Percentiles rank a stretch among this genome's conserved stretches.
These are phyloP conservation scores for Phytomonas sp. DNA, from an alignment of 208 protist genomes.

Conservation along the genomic window DNA sequence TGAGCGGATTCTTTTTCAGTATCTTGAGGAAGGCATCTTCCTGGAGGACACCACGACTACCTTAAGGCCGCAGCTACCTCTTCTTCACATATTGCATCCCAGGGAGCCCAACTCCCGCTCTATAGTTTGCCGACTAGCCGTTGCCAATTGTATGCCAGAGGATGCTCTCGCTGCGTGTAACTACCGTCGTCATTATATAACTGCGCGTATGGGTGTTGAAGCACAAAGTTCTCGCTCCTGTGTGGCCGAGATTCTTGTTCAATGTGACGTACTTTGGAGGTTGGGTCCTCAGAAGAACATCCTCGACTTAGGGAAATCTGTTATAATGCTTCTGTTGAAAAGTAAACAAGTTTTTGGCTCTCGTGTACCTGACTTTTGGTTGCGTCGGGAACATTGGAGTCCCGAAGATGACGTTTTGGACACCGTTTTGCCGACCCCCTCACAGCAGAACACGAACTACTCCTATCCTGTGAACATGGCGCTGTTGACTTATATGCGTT, in stretches of 20 bases:
- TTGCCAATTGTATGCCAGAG: conserved; percentile 37
- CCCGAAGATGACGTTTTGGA: conserved; percentile 72
- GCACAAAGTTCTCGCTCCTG: conserved; percentile 66
- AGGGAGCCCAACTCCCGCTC: conserved; percentile 13
- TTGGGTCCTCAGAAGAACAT: conserved; percentile 28
- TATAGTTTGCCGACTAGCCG: conserved; percentile 29
- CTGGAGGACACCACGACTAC: conserved; percentile 19
- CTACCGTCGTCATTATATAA: conserved; percentile 68
- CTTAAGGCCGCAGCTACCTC: conserved; percentile 26
- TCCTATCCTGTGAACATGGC: conserved; percentile 34
- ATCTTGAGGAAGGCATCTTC: conserved; percentile 31
- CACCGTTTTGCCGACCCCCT: conserved; percentile 30
- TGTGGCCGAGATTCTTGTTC: conserved; percentile 47
- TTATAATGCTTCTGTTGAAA: conserved; percentile 62
- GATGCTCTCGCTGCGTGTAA: conserved; percentile 70
- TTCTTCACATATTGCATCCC: conserved; percentile 15
- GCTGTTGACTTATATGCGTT: conserved; percentile 55
- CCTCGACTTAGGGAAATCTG: conserved; percentile 45
- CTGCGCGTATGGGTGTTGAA: conserved; percentile 68
- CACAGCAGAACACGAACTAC: conserved; percentile 22
- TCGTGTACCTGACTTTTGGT: conserved; percentile 74
- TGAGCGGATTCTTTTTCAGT: conserved; percentile 25
- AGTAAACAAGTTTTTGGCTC: conserved; percentile 77
- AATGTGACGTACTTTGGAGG: conserved; percentile 48
- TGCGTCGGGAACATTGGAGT: conserved; percentile 42